Percentiles rank a stretch among this genome's conserved stretches.
These are phyloP conservation scores for Zygosaccharomyces sapae DNA, from an alignment of 1,139 yeast genomes.

Conservation along the genomic window DNA sequence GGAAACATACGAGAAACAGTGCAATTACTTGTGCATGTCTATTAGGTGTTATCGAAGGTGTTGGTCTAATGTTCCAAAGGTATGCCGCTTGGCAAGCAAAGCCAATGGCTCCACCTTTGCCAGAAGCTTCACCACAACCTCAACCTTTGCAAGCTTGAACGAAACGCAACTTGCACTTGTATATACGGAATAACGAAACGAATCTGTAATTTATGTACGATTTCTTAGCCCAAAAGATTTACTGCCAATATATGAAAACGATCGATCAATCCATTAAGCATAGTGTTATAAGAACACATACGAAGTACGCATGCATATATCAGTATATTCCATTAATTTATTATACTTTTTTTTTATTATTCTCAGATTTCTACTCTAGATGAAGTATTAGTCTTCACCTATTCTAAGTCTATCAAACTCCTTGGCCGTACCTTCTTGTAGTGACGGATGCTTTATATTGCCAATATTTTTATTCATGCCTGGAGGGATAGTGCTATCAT, in stretches of 20 bases:
- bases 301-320: background rate
- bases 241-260: background rate
- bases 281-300: background rate
- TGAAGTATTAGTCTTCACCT: slow-evolving; percentile 14
- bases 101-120: slow-evolving; percentile 73
- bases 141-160: slow-evolving; percentile 39
- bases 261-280: background rate
- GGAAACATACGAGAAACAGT: slow-evolving; percentile 93
- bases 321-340: background rate
- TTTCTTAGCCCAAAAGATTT: background rate
- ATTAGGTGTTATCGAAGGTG: slow-evolving; percentile 96
- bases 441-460: slow-evolving; percentile 14
- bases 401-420: slow-evolving; percentile 20
- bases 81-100: slow-evolving; percentile 80
- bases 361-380: background rate
- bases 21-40: slow-evolving; percentile 98
- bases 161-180: slow-evolving; percentile 17
- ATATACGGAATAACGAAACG: slow-evolving; percentile 13
- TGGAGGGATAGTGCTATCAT: background rate
- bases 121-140: slow-evolving; percentile 45
- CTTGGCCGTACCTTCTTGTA: slow-evolving; percentile 24
- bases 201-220: slow-evolving; percentile 8
- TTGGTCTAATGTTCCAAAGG: slow-evolving; percentile 93
- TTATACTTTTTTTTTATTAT: background rate
- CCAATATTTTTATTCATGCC: background rate